Conservation (phyloP, 2,329 filamentous ascomycete genomes). For the Nannizziopsis arthrosporioides region DNA sequence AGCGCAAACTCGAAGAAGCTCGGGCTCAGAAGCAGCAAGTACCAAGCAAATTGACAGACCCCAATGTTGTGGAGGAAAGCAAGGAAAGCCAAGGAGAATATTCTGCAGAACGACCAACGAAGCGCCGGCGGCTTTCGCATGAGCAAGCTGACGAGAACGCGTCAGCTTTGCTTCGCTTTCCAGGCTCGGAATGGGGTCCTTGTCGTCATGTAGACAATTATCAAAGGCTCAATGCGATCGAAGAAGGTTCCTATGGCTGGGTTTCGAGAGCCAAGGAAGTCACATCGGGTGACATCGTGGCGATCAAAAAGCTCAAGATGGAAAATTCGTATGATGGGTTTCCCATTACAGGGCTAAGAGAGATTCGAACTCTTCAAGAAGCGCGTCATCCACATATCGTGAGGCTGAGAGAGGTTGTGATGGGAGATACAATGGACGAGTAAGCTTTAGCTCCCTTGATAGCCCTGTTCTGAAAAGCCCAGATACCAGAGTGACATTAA, state of each 20-base stretch:
- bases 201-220: slow-evolving; percentile 76
- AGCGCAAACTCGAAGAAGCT: slow-evolving; percentile 51
- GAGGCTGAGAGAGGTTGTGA: slow-evolving; percentile 67
- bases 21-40: slow-evolving; percentile 30
- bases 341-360: slow-evolving; percentile 80
- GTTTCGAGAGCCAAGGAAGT: slow-evolving; percentile 73
- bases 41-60: slow-evolving; percentile 17
- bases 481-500: slow-evolving; percentile 28
- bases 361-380: slow-evolving; percentile 82
- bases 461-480: slow-evolving; percentile 26
- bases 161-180: slow-evolving; percentile 58
- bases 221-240: slow-evolving; percentile 89
- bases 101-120: slow-evolving; percentile 41
- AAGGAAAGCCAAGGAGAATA: slow-evolving; percentile 17
- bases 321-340: slow-evolving; percentile 69
- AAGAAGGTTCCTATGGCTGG: slow-evolving; percentile 93
- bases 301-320: slow-evolving; percentile 87
- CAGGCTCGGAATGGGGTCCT: slow-evolving; percentile 54
- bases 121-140: slow-evolving; percentile 51
- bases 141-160: slow-evolving; percentile 25
- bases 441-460: slow-evolving; percentile 26
- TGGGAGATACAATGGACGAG: slow-evolving; percentile 54
- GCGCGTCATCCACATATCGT: slow-evolving; percentile 77
- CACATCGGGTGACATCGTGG: slow-evolving; percentile 66
- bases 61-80: slow-evolving; percentile 5